Base-by-base conservation (phyloP, 306 rosid species). In the Prunus mume region DNA sequence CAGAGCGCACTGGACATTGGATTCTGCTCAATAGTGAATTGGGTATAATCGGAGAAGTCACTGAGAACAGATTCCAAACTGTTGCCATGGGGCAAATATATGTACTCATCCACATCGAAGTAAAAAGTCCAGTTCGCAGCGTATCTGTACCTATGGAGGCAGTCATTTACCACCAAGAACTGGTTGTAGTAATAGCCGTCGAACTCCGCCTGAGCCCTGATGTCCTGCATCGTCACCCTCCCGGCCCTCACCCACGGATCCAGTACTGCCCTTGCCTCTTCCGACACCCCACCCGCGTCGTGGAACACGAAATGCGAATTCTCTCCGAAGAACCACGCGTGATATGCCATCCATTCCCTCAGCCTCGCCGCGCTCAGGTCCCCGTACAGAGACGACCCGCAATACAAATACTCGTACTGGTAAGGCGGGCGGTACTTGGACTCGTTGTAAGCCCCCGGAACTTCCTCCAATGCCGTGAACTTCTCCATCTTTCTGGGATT, bases 111-210 rank as follows among this genome's bases (percentile, higher is more conserved):
- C 57, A 84, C 84, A 27, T 84, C 87, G 32, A 84, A 84, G 63
- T 72, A 84, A 41, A 84, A 84, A 2, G 84, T 84, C 87, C 84
- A 80, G 58, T 80, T 84, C 14, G 87, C 84, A 9, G 82, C 45
- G 41, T 55, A 61, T 56, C 79, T 51, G 56, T 84, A 84, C 9
- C 81, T 78, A 50, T 80, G 85, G 24, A 84, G 56, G 69, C 87
- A 84, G 5, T 84, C 87, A 66, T 84, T 84, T 46, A 84, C 87
- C 32, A 84, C 75, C 77, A 84, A 32, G 79, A 84, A 84, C 51
- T 84, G 84, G 80, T 84, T 80, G 60, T 84, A 73, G 71, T 84
- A 84, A 50, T 77, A 84, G 46, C 87, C 87, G 47, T 84, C 87
- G 64, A 41, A 80, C 66, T 73, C 79, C 10, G 71, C 77, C 80